Evolutionary conservation across 2,329 filamentous ascomycete species (phyloP).

Genomic region (Monosporascus sp.): DNA sequence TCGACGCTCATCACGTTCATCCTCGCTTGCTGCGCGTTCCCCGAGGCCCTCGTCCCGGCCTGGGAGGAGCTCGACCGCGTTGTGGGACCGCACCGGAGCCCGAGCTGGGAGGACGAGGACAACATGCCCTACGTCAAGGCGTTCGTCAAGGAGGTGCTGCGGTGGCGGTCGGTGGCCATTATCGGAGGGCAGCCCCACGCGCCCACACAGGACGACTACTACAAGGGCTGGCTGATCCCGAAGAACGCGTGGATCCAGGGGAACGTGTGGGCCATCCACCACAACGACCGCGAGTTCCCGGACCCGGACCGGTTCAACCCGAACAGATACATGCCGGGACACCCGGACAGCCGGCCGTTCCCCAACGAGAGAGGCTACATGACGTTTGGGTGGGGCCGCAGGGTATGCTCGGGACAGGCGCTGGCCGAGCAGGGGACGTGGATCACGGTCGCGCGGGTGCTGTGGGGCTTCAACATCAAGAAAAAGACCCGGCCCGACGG

Average conservation of each 20-base stretch:
- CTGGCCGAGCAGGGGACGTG: conserved; percentile 57
- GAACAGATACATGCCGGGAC: conserved; percentile 34
- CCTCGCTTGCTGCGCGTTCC: conserved; percentile 45
- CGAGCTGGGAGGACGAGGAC: conserved; percentile 42
- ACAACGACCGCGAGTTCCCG: conserved; percentile 42
- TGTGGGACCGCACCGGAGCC: conserved; percentile 42
- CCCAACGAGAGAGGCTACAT: conserved; percentile 46
- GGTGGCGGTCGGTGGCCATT: conserved; percentile 51
- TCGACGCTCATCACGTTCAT: conserved; percentile 43
- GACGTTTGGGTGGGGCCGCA: conserved; percentile 53
- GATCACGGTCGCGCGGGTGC: conserved; percentile 50
- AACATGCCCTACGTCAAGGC: conserved; percentile 49
- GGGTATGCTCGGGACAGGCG: conserved; percentile 48
- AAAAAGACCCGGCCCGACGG: conserved; percentile 33
- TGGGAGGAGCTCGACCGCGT: conserved; percentile 49
- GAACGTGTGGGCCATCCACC: conserved; percentile 47
- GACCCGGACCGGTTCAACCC: conserved; percentile 41
- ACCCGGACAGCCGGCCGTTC: conserved; percentile 38
- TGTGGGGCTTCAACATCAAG: conserved; percentile 53
- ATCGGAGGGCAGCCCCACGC: conserved; percentile 48
- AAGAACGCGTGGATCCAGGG: conserved; percentile 44
- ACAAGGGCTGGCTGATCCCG: conserved; percentile 46
- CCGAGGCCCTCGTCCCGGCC: conserved; percentile 40
- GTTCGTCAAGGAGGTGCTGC: conserved; percentile 50
- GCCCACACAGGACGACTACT: conserved; percentile 41